Base-by-base conservation (phyloP, 257 asterid genomes). In the Nicotiana undulata region DNA sequence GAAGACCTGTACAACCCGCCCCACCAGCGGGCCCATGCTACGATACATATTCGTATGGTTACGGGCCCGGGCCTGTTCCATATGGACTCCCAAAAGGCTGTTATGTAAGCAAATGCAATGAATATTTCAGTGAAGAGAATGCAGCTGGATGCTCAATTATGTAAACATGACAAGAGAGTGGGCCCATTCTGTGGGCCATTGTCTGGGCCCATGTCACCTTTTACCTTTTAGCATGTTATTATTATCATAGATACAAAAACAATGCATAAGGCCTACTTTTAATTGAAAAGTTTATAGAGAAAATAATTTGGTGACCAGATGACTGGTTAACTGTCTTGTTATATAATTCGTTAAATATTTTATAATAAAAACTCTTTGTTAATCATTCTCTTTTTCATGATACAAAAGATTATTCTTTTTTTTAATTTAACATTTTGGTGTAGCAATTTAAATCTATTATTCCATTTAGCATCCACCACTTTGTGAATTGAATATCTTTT, bases 41-140 rank as follows among this genome's bases (percentile, higher is more conserved):
- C 11, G 85, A 85, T 6, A 85, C 83, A 1, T 67, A 86, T 6
- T 53, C 87, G 9, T 85, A 81, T 9, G 85, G 82, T 13, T 77
- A 76, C 53, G 78, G 61, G 78, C 40, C 78, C 15, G 24, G 77
- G 56, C 56, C 55, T 9, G 6, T 44, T 37, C 88, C 84, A 0
- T 82, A 77, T 53, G 87, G 87, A 10, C 37, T 76, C 65, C 63
- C 85, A 74, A 17, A 85, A 82, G 85, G 83, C 0, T 86, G 86
- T 78, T 82, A 81, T 18, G 89, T 85, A 65, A 76, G 63, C 80
- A 83, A 89, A 49, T 72, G 78, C 49, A 40, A 40, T 20, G 94
- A 88, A 40, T 90, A 86, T 61, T 87, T 89, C 9, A 85, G 88
- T 72, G 97, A 92, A 20, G 97, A 92, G 37, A 90, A 90, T 32